Evolutionary conservation across 225 moss, liverwort and hornwort species (phyloP), one percentile per base, ranked within the genome.

Genomic region (Bryum argenteum): DNA sequence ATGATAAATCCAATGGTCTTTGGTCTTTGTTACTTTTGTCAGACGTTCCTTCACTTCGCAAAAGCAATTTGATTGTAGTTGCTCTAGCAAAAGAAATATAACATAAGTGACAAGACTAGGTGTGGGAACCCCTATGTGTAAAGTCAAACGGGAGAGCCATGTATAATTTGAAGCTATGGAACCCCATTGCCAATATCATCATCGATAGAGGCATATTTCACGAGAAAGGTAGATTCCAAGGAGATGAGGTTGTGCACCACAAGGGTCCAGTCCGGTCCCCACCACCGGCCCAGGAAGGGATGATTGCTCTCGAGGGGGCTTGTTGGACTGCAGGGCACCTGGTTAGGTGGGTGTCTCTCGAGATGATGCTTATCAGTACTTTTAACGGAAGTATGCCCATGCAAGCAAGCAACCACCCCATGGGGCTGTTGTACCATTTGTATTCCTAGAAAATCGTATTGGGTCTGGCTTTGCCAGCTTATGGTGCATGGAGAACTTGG

Each of bases 331-430:
- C 33, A 26, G 4, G 8, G 8, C 18, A 24, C 19, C 57, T 16
- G 3, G 53, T 26, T 28, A 10, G 52, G 24, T 71, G 26, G 40
- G 24, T 57, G 70, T 56, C 45, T n/a, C n/a, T 24, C 40, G 19
- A 53, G 57, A 70, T 33, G 33, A 33, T 56, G 40, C 57, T 40
- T 50, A 47, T 57, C 56, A 26, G 57, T 63, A 48, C 77, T 70
- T n/a, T 77, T 48, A 63, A 58, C 19, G 7, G 75, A 65, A 26
- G 20, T 40, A 16, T 58, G 65, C 71, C 45, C 40, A 19, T 0
- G 16, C 40, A 26, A 0, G 16, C 45, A 44, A 75, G 70, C 40
- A 23, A 26, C 42, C 51, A n/a, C 54, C 45, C 8, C 44, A 11
- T 44, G 44, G 33, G 33, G 33, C 33, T 33, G 33, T 33, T 33